Percentiles rank a stretch among this genome's conserved stretches.
Conservation (phyloP, 306 rosid genomes). For the Luffa aegyptiaca region DNA sequence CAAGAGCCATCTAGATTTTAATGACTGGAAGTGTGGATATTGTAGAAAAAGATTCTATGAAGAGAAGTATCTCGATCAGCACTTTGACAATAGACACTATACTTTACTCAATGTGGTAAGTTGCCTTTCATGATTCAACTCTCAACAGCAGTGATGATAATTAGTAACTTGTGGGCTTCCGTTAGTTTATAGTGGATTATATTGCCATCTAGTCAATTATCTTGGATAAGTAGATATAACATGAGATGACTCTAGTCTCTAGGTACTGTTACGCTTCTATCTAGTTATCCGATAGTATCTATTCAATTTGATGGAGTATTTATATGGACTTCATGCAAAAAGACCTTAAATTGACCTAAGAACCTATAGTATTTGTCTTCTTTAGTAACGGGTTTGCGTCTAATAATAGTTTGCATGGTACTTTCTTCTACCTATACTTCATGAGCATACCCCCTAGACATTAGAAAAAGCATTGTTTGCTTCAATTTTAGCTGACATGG, state of each 20-base stretch:
- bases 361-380: neutral
- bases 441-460: neutral
- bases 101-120: constrained; percentile 78
- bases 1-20: constrained; percentile 49
- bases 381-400: neutral
- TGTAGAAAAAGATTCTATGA: constrained; percentile 91
- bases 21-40: constrained; percentile 96
- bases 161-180: neutral
- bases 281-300: neutral
- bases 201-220: neutral
- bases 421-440: neutral
- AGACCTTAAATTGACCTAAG: neutral
- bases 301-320: neutral
- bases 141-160: neutral
- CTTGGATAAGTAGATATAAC: neutral
- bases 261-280: neutral
- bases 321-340: neutral
- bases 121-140: constrained; percentile 18
- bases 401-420: neutral
- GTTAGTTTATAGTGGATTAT: neutral
- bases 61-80: constrained; percentile 80
- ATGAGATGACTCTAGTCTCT: neutral
- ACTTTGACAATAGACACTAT: constrained; percentile 80
- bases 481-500: neutral
- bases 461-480: neutral